Evolutionary conservation across 805 yeast genomes (phyloP).

Genomic region (Candida easanensis): DNA sequence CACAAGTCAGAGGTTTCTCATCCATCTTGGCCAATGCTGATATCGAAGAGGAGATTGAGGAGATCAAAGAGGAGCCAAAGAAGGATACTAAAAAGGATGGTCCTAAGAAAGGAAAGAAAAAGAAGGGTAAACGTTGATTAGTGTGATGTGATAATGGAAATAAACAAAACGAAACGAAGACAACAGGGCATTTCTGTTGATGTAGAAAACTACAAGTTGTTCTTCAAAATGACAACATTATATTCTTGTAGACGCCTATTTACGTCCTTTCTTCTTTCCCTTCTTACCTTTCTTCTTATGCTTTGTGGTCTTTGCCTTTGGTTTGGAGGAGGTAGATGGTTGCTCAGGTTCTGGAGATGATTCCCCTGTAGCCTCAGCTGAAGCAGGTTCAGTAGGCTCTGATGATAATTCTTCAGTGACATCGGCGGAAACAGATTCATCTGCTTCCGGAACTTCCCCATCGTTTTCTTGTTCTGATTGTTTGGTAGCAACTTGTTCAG

Average conservation of each 20-base stretch:
- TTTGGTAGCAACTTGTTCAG: neutral
- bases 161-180: too few species aligned
- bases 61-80: conserved; percentile 5
- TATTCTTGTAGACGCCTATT: neutral
- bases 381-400: too few species aligned
- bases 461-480: neutral
- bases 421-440: neutral
- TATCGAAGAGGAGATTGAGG: conserved; percentile 14
- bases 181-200: too few species aligned
- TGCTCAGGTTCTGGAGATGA: conserved; percentile 8
- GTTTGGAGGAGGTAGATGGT: neutral
- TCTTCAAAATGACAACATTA: neutral
- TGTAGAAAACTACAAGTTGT: neutral
- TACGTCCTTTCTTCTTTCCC: conserved; percentile 11
- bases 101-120: conserved; percentile 25
- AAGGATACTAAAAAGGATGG: conserved; percentile 5
- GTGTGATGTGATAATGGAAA: too few species aligned
- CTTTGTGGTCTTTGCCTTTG: conserved; percentile 8
- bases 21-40: conserved; percentile 25
- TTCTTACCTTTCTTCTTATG: conserved; percentile 16
- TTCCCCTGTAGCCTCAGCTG: conserved; percentile 3
- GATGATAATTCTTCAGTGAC: neutral
- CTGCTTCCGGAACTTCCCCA: neutral
- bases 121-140: conserved; percentile 26
- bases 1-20: conserved; percentile 23